These are phyloP conservation scores for Chrysanthemum lavandulifolium DNA, from an alignment of 129 eudicot genomes.

Conservation along the genomic window DNA sequence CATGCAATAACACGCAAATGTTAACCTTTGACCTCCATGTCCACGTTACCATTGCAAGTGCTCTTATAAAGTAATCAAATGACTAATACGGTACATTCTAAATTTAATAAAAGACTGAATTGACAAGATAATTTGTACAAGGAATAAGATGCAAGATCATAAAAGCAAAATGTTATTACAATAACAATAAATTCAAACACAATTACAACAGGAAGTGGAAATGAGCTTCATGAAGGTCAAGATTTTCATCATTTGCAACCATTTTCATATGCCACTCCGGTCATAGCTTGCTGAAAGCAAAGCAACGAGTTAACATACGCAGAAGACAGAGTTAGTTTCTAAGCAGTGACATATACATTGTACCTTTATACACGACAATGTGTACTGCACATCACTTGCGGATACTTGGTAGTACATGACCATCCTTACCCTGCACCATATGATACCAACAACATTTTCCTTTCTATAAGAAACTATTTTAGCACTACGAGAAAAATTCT, in stretches of 20 bases:
- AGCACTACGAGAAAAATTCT: no score
- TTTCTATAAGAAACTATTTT: no score
- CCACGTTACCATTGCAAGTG: no score
- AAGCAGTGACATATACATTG: background rate
- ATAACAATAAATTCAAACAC: no score
- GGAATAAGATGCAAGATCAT: no score
- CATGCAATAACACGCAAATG: no score
- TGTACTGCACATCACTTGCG: conserved; percentile 69
- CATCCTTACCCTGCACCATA: conserved; percentile 58
- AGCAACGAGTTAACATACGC: background rate
- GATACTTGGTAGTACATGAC: conserved; percentile 92
- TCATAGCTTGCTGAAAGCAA: conserved; percentile 50
- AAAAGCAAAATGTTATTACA: no score
- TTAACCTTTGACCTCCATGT: no score
- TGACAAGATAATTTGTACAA: no score
- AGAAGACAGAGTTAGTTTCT: background rate
- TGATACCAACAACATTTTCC: background rate
- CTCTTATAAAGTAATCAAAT: no score
- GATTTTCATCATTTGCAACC: conserved; percentile 28
- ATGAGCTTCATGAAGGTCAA: conserved; percentile 4
- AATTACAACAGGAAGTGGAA: conserved; percentile 18
- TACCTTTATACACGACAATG: conserved; percentile 83
- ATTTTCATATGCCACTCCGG: conserved; percentile 39
- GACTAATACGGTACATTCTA: no score
- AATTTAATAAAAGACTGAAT: no score